phyloP scores from a whole-genome alignment of 352 stramenopile species.

The Peronospora farinosa region DNA sequence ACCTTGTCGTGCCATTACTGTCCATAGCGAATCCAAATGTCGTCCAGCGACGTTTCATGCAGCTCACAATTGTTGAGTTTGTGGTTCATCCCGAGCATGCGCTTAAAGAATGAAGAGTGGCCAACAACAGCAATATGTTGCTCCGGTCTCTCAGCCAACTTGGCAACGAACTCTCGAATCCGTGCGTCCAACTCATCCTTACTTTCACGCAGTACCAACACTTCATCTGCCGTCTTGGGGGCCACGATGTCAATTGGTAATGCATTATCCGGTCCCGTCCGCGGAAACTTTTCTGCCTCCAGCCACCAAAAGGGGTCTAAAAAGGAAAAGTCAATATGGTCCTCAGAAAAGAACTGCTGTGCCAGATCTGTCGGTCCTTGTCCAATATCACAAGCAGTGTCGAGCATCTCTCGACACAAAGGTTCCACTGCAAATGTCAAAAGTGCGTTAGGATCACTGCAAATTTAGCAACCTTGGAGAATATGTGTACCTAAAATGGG shows the following conservation, averaged over 20 bases:
- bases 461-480: neutral
- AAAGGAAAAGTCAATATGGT: constrained; percentile 37
- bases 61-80: constrained; percentile 83
- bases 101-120: constrained; percentile 83
- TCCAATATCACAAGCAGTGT: constrained; percentile 80
- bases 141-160: constrained; percentile 50
- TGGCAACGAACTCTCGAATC: constrained; percentile 57
- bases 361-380: constrained; percentile 43
- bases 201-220: constrained; percentile 53
- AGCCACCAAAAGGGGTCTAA: constrained; percentile 68
- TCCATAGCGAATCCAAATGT: constrained; percentile 19
- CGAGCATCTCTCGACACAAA: constrained; percentile 74
- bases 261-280: constrained; percentile 20
- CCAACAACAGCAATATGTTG: constrained; percentile 73
- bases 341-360: constrained; percentile 26
- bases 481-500: constrained; percentile 52
- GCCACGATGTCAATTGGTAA: constrained; percentile 18
- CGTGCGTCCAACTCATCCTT: constrained; percentile 48
- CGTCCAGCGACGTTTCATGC: constrained; percentile 25
- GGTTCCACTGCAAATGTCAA: constrained; percentile 45
- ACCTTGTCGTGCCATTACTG: constrained; percentile 3
- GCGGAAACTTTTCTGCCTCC: constrained; percentile 26
- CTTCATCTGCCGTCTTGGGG: constrained; percentile 37
- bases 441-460: constrained; percentile 1
- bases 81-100: constrained; percentile 67